Percentiles rank a stretch among this genome's conserved stretches.
Evolutionary conservation across 139 green algal species (phyloP).

Genomic region (Chlorella sorokiniana): DNA sequence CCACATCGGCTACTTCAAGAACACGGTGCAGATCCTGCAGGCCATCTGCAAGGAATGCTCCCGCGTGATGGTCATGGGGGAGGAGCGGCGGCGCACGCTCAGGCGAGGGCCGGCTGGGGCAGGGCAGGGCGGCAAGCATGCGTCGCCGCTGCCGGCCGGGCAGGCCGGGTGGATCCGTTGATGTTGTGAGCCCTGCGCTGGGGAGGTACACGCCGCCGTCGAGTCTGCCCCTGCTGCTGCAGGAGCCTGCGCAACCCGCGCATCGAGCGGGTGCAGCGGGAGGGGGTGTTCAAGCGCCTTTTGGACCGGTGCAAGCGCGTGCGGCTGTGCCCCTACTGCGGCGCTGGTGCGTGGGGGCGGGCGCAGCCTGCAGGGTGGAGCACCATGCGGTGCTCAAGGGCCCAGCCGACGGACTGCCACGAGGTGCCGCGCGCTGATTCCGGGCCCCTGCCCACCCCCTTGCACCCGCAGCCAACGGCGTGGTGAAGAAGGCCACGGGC

Average conservation of each 20-base stretch:
- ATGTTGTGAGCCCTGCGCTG: too few species aligned
- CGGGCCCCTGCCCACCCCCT: not conserved
- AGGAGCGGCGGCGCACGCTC: slow-evolving; percentile 68
- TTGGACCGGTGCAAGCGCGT: slow-evolving; percentile 89
- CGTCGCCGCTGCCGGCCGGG: too few species aligned
- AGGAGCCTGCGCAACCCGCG: slow-evolving; percentile 65
- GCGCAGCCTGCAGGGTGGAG: not conserved
- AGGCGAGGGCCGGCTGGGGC: slow-evolving; percentile 44
- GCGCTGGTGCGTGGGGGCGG: slow-evolving; percentile 18
- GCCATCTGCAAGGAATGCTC: slow-evolving; percentile 98
- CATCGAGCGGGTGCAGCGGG: slow-evolving; percentile 78
- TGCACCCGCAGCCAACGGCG: slow-evolving; percentile 61
- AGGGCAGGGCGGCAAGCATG: not conserved
- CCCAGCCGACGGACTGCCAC: not conserved
- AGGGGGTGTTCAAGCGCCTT: slow-evolving; percentile 80
- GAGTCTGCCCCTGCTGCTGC: not conserved
- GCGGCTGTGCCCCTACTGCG: slow-evolving; percentile 82
- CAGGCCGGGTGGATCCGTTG: not conserved
- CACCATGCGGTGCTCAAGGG: not conserved
- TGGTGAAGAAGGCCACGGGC: slow-evolving; percentile 83
- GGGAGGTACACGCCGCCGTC: too few species aligned
- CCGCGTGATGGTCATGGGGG: slow-evolving; percentile 84
- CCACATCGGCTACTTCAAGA: slow-evolving; percentile 98
- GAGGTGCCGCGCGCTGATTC: not conserved
- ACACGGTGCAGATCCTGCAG: slow-evolving; percentile 89